These are phyloP conservation scores for Debaryomyces sp. DNA, from an alignment of 1,139 yeast species.

Conservation along the genomic window DNA sequence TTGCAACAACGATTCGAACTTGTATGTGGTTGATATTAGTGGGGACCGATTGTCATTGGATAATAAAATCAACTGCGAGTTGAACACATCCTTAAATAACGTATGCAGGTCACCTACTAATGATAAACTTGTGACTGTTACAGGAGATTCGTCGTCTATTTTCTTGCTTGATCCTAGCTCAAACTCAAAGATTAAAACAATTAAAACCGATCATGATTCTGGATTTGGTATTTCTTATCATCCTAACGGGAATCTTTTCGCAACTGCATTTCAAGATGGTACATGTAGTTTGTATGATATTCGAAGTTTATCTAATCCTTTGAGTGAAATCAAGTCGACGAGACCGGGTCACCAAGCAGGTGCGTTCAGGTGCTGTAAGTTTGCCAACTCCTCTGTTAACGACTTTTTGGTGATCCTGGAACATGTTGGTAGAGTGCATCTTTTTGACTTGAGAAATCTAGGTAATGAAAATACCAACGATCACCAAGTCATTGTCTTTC, in stretches of 20 bases:
- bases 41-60: slow-evolving; percentile 46
- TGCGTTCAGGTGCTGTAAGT: slow-evolving; percentile 70
- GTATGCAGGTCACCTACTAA: slow-evolving; percentile 35
- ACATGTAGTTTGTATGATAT: slow-evolving; percentile 74
- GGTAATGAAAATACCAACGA: slow-evolving; percentile 39
- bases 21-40: slow-evolving; percentile 65
- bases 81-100: slow-evolving; percentile 44
- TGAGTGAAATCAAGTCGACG: slow-evolving; percentile 61
- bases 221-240: slow-evolving; percentile 87
- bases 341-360: slow-evolving; percentile 60
- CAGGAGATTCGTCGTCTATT: slow-evolving; percentile 45
- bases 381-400: slow-evolving; percentile 65
- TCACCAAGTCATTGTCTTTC: slow-evolving; percentile 72
- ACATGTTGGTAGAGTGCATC: slow-evolving; percentile 84
- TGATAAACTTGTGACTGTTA: slow-evolving; percentile 36
- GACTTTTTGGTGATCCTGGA: slow-evolving; percentile 79
- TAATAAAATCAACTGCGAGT: slow-evolving; percentile 37
- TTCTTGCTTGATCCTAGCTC: slow-evolving; percentile 40
- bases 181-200: slow-evolving; percentile 23
- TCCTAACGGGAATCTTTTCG: slow-evolving; percentile 69
- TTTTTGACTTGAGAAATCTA: slow-evolving; percentile 74
- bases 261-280: slow-evolving; percentile 87
- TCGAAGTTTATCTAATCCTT: slow-evolving; percentile 56
- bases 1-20: slow-evolving; percentile 78
- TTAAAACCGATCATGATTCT: slow-evolving; percentile 67